Evolutionary conservation across 306 rosid species (phyloP).

Genomic region (Cucurbita pepo): DNA sequence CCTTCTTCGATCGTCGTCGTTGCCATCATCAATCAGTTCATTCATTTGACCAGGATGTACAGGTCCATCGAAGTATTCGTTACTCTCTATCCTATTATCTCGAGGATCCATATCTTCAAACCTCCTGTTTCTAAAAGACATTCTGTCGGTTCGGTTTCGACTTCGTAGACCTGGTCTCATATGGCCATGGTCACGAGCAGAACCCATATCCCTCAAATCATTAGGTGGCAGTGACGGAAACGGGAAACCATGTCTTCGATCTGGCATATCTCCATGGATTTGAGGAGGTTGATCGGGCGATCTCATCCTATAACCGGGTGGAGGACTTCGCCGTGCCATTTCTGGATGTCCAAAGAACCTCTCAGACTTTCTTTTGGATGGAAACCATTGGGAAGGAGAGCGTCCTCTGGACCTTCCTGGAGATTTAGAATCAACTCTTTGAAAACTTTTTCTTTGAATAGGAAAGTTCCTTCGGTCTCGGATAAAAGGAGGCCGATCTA

Average conservation of each 20-base stretch:
- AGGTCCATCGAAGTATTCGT: slow-evolving; percentile 50
- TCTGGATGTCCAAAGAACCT: slow-evolving; percentile 62
- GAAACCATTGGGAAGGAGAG: slow-evolving; percentile 60
- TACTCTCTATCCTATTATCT: slow-evolving; percentile 41
- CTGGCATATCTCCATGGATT: slow-evolving; percentile 41
- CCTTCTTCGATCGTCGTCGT: slow-evolving; percentile 57
- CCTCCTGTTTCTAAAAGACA: slow-evolving; percentile 48
- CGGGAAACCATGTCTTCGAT: slow-evolving; percentile 52
- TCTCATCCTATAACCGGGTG: slow-evolving; percentile 62
- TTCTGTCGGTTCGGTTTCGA: slow-evolving; percentile 43
- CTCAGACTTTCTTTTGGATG: slow-evolving; percentile 58
- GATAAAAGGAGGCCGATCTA: slow-evolving; percentile 34
- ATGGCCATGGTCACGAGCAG: slow-evolving; percentile 53
- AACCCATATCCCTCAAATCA: slow-evolving; percentile 58
- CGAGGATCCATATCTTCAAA: slow-evolving; percentile 49
- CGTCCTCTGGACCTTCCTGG: slow-evolving; percentile 72
- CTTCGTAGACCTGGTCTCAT: slow-evolving; percentile 36
- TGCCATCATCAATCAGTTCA: slow-evolving; percentile 45
- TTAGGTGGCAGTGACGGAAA: slow-evolving; percentile 38
- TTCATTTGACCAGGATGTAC: slow-evolving; percentile 42
- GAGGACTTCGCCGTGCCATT: slow-evolving; percentile 43
- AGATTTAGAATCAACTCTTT: slow-evolving; percentile 50
- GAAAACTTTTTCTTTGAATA: slow-evolving; percentile 44
- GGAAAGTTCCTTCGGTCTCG: slow-evolving; percentile 48
- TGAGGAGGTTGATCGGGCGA: slow-evolving; percentile 52